Evolutionary conservation across 306 rosid species (phyloP), one percentile per base, ranked within the genome.

Genomic region (Glycine tomentella): DNA sequence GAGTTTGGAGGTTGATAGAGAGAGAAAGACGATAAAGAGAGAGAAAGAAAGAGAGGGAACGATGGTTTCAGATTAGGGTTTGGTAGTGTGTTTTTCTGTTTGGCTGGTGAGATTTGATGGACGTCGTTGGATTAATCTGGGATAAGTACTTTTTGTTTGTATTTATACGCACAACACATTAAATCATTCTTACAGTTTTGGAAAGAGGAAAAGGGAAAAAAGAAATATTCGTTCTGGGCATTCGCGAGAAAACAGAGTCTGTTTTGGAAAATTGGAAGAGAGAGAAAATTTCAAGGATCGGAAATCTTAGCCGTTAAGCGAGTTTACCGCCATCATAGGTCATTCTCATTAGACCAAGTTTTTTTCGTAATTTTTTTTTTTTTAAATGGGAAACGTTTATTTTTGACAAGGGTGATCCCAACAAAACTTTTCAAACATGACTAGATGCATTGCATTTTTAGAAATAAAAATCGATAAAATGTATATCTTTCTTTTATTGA

Each of bases 51-150:
- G 69, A 9, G 36, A 46, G 74, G 45, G 52, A 83, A 73, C 5
- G 80, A 40, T 74, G 55, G 80, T 72, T 83, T 83, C 62, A 50
- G 71, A 67, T 72, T 84, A 77, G 83, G 84, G 81, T 74, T 59
- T 44, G 63, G 62, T 45, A 6, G 53, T 56, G 69, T 57, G 36
- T 62, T 10, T 80, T 80, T 80, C 36, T 14, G 72, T 75, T 42
- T 75, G 86, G 85, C 58, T 45, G 20, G 12, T 82, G 63, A 72
- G 90, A 89, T 73, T 86, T 69, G 82, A 77, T 64, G 73, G 77
- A 42, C 45, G 67, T 82, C 87, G 86, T 82, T 79, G 45, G 88
- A 82, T 86, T 82, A 76, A 75, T 76, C 79, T 72, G 42, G 0
- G 40, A 14, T 50, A 15, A 36, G 50, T 31, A 73, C 42, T 38